Percentiles rank a stretch among this genome's conserved stretches.
Conservation (phyloP, 805 yeast genomes). For the Metschnikowia koreensis region DNA sequence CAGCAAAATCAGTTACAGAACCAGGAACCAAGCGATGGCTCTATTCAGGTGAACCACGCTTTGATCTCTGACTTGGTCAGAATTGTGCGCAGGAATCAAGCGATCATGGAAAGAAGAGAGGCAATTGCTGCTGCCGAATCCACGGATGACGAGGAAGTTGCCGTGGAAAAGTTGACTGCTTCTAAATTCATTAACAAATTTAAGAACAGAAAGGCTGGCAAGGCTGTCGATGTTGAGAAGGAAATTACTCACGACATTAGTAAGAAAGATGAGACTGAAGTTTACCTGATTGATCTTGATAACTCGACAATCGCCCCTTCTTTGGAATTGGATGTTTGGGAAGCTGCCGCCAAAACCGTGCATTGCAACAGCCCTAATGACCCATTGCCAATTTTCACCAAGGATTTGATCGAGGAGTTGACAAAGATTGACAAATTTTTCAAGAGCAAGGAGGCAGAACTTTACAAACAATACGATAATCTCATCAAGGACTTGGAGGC, state of each 20-base stretch:
- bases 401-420: conserved; percentile 48
- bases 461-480: conserved; percentile 44
- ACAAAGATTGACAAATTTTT: conserved; percentile 53
- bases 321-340: conserved; percentile 15
- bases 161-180: conserved; percentile 14
- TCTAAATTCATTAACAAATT: conserved; percentile 21
- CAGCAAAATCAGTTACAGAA: conserved; percentile 39
- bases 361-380: conserved; percentile 15
- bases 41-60: conserved; percentile 20
- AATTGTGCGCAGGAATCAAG: conserved; percentile 15
- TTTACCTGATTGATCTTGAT: conserved; percentile 19
- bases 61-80: conserved; percentile 30
- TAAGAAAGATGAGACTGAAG: conserved; percentile 10
- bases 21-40: conserved; percentile 26
- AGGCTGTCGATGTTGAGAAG: conserved; percentile 7
- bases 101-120: conserved; percentile 6
- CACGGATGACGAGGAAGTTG: conserved; percentile 10
- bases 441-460: conserved; percentile 43
- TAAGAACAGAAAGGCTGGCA: conserved; percentile 13
- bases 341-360: conserved; percentile 12
- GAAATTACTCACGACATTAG: conserved; percentile 2
- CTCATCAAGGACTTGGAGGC: conserved; percentile 47
- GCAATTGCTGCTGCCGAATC: conserved; percentile 4
- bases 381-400: conserved; percentile 45
- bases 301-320: conserved; percentile 18